A percentile compares a stretch with the other conserved stretches of the same genome.
Evolutionary conservation across 768 basidiomycete species (phyloP).

Genomic region (Xerocomus brunneocitrinus): DNA sequence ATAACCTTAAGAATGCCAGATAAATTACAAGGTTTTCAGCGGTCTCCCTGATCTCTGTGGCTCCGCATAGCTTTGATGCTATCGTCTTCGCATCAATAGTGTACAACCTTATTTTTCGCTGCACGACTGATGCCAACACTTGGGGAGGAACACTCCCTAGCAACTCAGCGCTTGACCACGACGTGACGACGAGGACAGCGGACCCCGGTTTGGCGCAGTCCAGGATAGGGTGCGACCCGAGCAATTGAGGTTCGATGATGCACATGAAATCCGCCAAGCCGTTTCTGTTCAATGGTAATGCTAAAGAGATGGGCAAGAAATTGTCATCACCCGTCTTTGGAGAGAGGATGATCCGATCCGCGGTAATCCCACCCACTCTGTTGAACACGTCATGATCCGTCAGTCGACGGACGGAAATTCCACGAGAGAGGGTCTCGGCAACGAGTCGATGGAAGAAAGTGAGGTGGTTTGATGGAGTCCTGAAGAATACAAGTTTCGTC

Average conservation of each 20-base stretch:
- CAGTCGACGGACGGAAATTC: conserved; percentile 56
- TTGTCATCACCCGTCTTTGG: conserved; percentile 36
- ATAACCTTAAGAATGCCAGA: conserved; percentile 82
- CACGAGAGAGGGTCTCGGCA: conserved; percentile 53
- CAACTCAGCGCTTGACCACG: conserved; percentile 76
- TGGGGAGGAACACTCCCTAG: conserved; percentile 57
- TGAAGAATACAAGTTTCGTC: conserved; percentile 49
- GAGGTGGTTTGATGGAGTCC: conserved; percentile 43
- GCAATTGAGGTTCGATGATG: conserved; percentile 68
- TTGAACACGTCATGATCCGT: conserved; percentile 74
- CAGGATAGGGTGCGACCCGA: conserved; percentile 75
- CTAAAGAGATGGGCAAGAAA: conserved; percentile 48
- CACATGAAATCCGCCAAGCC: conserved; percentile 67
- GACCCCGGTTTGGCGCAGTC: conserved; percentile 62
- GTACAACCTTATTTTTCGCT: conserved; percentile 55
- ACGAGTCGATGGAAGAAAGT: conserved; percentile 45
- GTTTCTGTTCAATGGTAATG: conserved; percentile 51
- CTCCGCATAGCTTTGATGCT: conserved; percentile 32
- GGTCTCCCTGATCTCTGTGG: conserved; percentile 35
- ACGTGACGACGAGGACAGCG: conserved; percentile 65
- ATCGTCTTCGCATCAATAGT: conserved; percentile 54
- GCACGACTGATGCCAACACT: conserved; percentile 37
- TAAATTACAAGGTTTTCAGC: conserved; percentile 60
- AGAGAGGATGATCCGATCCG: conserved; percentile 64
- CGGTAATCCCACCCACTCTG: conserved; percentile 63